These are phyloP conservation scores for Termitomyces sp. DNA, from an alignment of 768 basidiomycete species.

Conservation along the genomic window DNA sequence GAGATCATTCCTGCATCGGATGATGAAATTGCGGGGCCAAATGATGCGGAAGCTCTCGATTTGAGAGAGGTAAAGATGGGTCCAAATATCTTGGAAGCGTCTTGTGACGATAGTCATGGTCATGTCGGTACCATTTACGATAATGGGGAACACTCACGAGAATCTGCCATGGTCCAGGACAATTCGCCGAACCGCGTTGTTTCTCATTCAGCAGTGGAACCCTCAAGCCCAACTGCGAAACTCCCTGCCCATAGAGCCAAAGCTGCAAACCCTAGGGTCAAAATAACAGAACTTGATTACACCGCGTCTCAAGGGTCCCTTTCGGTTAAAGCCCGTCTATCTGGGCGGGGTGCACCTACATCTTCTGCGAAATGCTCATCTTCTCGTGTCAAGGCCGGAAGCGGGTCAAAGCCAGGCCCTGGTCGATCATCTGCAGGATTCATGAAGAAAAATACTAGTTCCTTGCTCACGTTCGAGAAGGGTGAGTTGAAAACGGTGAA, in stretches of 20 bases:
- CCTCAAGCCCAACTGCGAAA: background rate
- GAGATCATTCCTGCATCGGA: conserved; percentile 27
- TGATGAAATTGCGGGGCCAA: conserved; percentile 23
- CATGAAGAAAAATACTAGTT: conserved; percentile 35
- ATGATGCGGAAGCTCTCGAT: background rate
- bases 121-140: background rate
- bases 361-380: conserved; percentile 2
- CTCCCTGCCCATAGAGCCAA: conserved; percentile 41
- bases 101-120: background rate
- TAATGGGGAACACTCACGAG: background rate
- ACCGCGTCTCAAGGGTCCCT: conserved; percentile 32
- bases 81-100: background rate
- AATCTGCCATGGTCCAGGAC: background rate
- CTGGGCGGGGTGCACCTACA: conserved; percentile 15
- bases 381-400: background rate
- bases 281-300: conserved; percentile 37
- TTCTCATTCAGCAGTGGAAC: background rate
- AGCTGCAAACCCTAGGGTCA: conserved; percentile 47
- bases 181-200: background rate
- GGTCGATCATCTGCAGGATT: conserved; percentile 44
- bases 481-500: conserved; percentile 46
- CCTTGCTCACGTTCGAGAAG: conserved; percentile 48
- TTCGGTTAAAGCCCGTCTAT: conserved; percentile 42
- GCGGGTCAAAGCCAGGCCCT: conserved; percentile 37
- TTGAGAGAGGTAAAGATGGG: background rate